These are phyloP conservation scores for thale cress (Arabidopsis thaliana) DNA, from an alignment of 345 rosid species.

Conservation along the genomic window TAIR10.1 NC_003076.8:887001-887500, in stretches of 20 bases:
- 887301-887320: conserved; percentile 28
- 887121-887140: conserved; percentile 29
- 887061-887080: conserved; percentile 35
- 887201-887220: conserved; percentile 38
- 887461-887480: conserved; percentile 39
- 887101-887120: conserved; percentile 47
- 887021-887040: conserved; percentile 83
- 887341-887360: conserved; percentile 41
- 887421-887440: background rate
- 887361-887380: conserved; percentile 42
- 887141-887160: conserved; percentile 8
- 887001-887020: conserved; percentile 97
- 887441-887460: conserved; percentile 25
- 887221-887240: conserved; percentile 37
- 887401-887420: background rate
- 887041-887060: conserved; percentile 87
- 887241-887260: conserved; percentile 28
- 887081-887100: conserved; percentile 20
- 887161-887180: background rate
- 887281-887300: conserved; percentile 4
- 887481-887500: conserved; percentile 37
- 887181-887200: conserved; percentile 13
- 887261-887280: conserved; percentile 6
- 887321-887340: conserved; percentile 18
- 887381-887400: conserved; percentile 46